Evolutionary conservation across 2,329 filamentous ascomycete species (phyloP), one percentile per base, ranked within the genome.

Genomic region (Neonectria magnoliae): DNA sequence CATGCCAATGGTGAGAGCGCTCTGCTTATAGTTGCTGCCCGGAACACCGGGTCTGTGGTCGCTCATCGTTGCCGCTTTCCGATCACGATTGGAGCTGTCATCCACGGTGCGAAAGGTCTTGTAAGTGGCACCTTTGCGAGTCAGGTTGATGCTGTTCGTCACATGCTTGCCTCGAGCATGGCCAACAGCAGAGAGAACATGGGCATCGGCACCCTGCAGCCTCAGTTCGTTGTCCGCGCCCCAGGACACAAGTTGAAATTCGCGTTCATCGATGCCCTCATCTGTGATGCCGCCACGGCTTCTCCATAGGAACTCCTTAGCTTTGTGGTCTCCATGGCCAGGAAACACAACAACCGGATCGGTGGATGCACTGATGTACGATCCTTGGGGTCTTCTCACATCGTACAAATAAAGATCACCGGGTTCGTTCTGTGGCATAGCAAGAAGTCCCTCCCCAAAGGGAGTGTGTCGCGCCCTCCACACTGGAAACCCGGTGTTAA

Each of bases 241-340:
- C 94, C 94, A 98, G 0, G 94, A 94, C 0, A 98, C 93, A 18
- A 98, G 84, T 77, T 98, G 94, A 68, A 97, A 98, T 57, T 98
- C 94, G 71, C 95, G 88, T 66, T 94, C 84, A 73, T 98, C 94
- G 50, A 91, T 80, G n/a, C 87, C 86, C 58, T 93, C 87, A 16
- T 88, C 86, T 18, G 87, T 86, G 20, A 90, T 84, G 16, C 80
- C 80, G 41, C 94, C 94, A 60, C 94, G 88, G 52, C 88, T 88
- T 76, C 94, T 87, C 94, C 94, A 98, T 11, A 98, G 81, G 66
- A 98, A 98, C 73, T 98, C 94, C 75, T 96, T 97, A 31, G 93
- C 93, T 75, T 94, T 90, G 71, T 88, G 83, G 52, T 84, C 84
- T 20, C 86, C 86, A 69, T 91, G 89, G 1, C 88, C 89, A 1